Evolutionary conservation across 768 basidiomycete genomes (phyloP), one percentile per base, ranked within the genome.

Genomic region (Phaeolepiota aurea): DNA sequence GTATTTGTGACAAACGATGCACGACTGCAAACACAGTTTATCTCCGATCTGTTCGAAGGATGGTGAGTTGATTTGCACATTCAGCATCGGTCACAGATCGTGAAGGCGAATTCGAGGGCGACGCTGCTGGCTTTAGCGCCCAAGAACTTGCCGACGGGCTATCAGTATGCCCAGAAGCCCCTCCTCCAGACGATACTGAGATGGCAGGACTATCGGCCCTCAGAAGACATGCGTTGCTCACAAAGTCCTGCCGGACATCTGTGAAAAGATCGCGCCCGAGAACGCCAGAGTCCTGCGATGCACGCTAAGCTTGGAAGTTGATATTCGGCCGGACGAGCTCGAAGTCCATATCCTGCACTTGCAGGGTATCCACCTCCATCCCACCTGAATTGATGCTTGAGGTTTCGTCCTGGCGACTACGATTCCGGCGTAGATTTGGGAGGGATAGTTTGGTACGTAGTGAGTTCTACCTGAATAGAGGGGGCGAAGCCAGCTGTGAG

Each of bases 281-380:
- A 22, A 66, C 47, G 3, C 50, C 57, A 3, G 77, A 77, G 37
- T 84, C 82, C 40, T 79, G 77, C 50, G 76, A 79, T 9, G 61
- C 57, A 21, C 74, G 63, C 3, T 64, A 62, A 11, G 62, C 56
- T 7, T 49, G n/a, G 16, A 63, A 63, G 0, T 73, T 60, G 9
- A 82, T 46, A n/a, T 61, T 67, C 0, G 86, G 87, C 16, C 74
- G 67, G 22, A 89, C 68, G 11, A 88, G 72, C 60, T 87, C 82
- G 48, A 90, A 89, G 48, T 88, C 86, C 68, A 79, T 81, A 53
- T 88, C 82, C 53, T 84, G 65, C 5, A 88, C 81, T 41, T 89
- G 86, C 3, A 87, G 69, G 1, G 74, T 76, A n/a, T n/a, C n/a
- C n/a, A n/a, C n/a, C 48, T 83, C 75, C 30, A 65, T 62, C 3